Conservation (phyloP, 1,284 basidiomycete species). For the Trametes hirsuta region DNA sequence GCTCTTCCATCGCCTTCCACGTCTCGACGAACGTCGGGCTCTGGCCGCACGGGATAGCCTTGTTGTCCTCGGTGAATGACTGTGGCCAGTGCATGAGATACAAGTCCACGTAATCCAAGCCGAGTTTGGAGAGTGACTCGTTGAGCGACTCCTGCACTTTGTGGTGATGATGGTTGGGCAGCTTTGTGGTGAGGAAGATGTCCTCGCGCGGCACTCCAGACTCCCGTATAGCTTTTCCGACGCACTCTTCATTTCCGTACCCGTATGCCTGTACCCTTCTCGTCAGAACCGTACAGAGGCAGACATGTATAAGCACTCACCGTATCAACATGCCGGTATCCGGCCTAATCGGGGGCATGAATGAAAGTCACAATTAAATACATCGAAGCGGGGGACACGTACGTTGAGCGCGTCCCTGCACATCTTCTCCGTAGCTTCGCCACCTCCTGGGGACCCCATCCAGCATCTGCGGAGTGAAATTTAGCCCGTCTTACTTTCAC, state of each 20-base stretch:
- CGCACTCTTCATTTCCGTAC: constrained; percentile 41
- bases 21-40: constrained; percentile 54
- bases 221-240: constrained; percentile 47
- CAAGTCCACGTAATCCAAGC: constrained; percentile 68
- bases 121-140: constrained; percentile 63
- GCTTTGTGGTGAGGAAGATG: constrained; percentile 46
- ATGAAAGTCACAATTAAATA: not conserved
- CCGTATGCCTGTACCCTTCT: constrained; percentile 24
- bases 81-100: constrained; percentile 74
- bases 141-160: constrained; percentile 67
- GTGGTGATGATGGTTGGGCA: constrained; percentile 58
- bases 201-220: constrained; percentile 45
- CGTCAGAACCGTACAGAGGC: too few relatives aligned
- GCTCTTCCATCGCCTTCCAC: constrained; percentile 63
- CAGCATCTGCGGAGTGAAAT: constrained; percentile 19
- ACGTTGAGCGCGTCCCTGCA: constrained; percentile 29
- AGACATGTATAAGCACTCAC: constrained; percentile 2
- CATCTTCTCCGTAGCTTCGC: constrained; percentile 27
- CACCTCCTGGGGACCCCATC: constrained; percentile 28
- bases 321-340: constrained; percentile 31
- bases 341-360: constrained; percentile 10
- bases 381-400: not conserved
- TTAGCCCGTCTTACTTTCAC: not conserved
- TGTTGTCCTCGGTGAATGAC: constrained; percentile 41
- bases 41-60: constrained; percentile 37